Conservation (phyloP, 495 filamentous ascomycete genomes). For the Aspergillus cavernicola region DNA sequence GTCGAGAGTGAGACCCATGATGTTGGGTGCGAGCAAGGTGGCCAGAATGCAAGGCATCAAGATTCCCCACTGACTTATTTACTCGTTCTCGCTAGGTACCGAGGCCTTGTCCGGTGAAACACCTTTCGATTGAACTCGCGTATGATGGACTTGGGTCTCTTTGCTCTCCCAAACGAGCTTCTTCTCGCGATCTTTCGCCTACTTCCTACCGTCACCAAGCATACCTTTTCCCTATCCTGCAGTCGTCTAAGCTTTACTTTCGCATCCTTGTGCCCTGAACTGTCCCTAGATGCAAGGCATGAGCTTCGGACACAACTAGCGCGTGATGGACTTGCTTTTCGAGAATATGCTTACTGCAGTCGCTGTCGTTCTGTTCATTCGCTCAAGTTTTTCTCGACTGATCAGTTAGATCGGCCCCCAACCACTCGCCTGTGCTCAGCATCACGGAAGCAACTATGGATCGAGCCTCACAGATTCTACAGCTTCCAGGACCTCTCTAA, state of each 20-base stretch:
- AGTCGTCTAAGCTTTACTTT: neutral
- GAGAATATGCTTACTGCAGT: neutral
- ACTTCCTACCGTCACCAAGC: neutral
- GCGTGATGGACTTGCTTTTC: neutral
- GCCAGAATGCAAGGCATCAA: neutral
- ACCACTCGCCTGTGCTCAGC: neutral
- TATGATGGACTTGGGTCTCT: neutral
- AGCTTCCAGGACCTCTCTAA: neutral
- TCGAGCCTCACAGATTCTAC: neutral
- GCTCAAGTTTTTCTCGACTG: neutral
- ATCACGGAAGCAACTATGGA: neutral
- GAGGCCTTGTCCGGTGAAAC: neutral
- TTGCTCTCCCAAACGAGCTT: conserved; percentile 3
- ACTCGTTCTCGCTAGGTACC: neutral
- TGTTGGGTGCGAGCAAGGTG: neutral
- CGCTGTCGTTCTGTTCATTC: neutral
- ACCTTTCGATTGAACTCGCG: no score
- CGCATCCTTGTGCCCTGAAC: neutral
- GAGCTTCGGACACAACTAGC: neutral
- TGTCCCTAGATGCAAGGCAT: neutral
- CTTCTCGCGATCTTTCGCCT: neutral
- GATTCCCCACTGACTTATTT: neutral
- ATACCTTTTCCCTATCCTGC: conserved; percentile 1
- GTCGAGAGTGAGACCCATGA: no score
- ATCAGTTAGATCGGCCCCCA: neutral